Evolutionary conservation across 495 filamentous ascomycete genomes (phyloP).

Genomic region (Cercophora samala): DNA sequence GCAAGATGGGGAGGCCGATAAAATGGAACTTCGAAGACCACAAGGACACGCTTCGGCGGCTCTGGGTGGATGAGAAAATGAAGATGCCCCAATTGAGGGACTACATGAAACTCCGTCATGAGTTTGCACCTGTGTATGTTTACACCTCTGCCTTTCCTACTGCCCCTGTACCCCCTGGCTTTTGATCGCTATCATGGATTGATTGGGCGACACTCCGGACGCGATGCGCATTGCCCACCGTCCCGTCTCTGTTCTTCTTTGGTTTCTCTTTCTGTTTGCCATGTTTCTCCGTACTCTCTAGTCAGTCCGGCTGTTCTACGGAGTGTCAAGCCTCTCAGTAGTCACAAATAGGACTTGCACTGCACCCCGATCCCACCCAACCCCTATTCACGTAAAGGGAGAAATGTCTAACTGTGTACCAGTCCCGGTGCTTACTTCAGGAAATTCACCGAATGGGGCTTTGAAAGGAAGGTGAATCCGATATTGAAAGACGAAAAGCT

Average conservation of each 20-base stretch:
- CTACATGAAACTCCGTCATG: neutral
- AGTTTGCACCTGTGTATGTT: slow-evolving; percentile 5
- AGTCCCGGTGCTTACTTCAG: neutral
- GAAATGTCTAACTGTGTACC: neutral
- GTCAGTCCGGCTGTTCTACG: neutral
- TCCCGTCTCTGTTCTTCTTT: neutral
- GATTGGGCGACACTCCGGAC: neutral
- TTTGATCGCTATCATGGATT: neutral
- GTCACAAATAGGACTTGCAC: neutral
- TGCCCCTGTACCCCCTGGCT: neutral
- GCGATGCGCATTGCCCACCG: neutral
- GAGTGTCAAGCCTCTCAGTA: neutral
- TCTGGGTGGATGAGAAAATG: slow-evolving; percentile 2
- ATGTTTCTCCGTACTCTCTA: neutral
- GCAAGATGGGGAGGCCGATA: neutral
- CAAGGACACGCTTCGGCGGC: neutral
- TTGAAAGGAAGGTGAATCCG: neutral
- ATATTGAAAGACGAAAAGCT: neutral
- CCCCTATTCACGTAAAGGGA: neutral
- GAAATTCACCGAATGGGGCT: neutral
- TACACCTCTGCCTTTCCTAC: neutral
- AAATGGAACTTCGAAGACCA: neutral
- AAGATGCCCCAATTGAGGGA: neutral
- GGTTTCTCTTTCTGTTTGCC: neutral
- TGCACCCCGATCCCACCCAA: neutral